Base-by-base conservation (phyloP, 805 yeast species). In the Starmerella ratchasimensis region DNA sequence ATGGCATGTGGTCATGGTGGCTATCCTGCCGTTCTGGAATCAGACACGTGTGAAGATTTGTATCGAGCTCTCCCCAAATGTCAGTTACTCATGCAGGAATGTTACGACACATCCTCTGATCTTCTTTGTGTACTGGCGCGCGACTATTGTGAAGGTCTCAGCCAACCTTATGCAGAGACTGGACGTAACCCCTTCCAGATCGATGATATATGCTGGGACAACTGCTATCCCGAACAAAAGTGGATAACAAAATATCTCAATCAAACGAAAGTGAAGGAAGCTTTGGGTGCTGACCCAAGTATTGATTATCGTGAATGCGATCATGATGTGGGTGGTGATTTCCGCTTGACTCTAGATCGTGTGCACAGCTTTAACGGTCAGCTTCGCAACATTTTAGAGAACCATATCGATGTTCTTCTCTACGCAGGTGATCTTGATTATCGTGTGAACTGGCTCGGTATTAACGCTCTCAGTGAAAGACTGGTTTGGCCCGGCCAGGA, bases 351-450 rank as follows among this genome's bases (percentile, higher is more conserved):
- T 15, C 95, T 95, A 46, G 97, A 86, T 62, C 81, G 93, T 81
- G 76, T 80, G 78, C 79, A 79, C 59, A 94, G 94, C 18, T 82
- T 75, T 67, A 86, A 82, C 56, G 44, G 41, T 29, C 72, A 71
- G 36, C 80, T 88, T 31, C 65, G 75, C 20, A 73, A 72, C 34
- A 60, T 83, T 42, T 68, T 86, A 50, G 83, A 82, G 46, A 76
- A 67, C 38, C 75, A 67, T 14, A 52, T 84, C 33, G 94, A 94
- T 3, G 86, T 83, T 18, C 68, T 86, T 56, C 69, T 86, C 45
- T 84, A 84, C 51, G 95, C 94, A 11, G 96, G 96, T 57, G 95
- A 84, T 64, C 84, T 84, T 63, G 96, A 84, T 61, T 84, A 75
- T 58, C 86, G 84, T 53, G 84, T 94, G 62, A 84, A 84, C 66